Percentiles rank a stretch among this genome's conserved stretches.
phyloP scores from a whole-genome alignment of 2,329 filamentous ascomycete genomes.

The Aspergillus spinulosporus region DNA sequence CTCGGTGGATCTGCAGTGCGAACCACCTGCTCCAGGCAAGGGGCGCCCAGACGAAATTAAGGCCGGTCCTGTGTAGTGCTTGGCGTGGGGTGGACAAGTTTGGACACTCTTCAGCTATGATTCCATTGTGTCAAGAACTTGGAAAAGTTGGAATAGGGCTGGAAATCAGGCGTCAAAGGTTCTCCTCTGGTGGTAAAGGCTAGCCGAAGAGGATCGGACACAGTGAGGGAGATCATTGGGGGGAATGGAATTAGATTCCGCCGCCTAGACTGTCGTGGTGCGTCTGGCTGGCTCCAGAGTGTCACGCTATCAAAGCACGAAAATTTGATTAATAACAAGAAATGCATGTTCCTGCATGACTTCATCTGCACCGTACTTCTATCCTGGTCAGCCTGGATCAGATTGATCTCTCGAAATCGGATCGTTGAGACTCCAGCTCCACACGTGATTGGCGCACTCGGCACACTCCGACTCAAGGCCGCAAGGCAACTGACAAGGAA shows the following conservation, averaged over 20 bases:
- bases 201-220: not conserved
- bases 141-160: not conserved
- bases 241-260: not conserved
- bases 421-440: not conserved
- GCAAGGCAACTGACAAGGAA: no score
- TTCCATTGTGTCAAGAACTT: not conserved
- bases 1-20: conserved; percentile 9
- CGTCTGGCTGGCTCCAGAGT: not conserved
- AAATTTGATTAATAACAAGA: not conserved
- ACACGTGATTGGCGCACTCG: not conserved
- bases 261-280: not conserved
- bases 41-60: conserved; percentile 10
- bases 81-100: not conserved
- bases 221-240: conserved; percentile 4
- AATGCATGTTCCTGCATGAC: conserved; percentile 6
- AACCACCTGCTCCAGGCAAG: conserved; percentile 15
- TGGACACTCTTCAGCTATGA: not conserved
- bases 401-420: not conserved
- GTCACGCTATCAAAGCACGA: not conserved
- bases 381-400: not conserved
- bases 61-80: not conserved
- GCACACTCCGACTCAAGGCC: not conserved
- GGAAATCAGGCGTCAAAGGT: conserved; percentile 7
- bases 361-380: not conserved
- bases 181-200: not conserved